These are phyloP conservation scores for Rhodotorula toruloides DNA, from an alignment of 768 basidiomycete genomes.

Conservation along the genomic window DNA sequence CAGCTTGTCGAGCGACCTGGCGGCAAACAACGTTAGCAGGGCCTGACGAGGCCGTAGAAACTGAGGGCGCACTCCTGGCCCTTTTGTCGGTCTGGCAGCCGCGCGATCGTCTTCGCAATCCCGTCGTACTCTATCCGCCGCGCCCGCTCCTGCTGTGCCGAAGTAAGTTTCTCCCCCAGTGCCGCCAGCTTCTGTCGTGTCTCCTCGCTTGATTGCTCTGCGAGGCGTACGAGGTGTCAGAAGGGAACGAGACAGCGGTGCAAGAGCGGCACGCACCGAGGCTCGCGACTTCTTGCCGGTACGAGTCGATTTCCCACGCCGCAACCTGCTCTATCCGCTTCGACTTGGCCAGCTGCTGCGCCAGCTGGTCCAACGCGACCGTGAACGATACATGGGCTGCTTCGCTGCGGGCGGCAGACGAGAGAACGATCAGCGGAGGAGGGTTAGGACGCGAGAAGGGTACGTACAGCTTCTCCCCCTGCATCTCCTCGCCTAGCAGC, in stretches of 20 bases:
- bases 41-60: neutral
- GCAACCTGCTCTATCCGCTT: conserved; percentile 3
- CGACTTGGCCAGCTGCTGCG: conserved; percentile 8
- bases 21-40: neutral
- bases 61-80: conserved; percentile 22
- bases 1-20: conserved; percentile 19
- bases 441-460: neutral
- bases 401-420: conserved; percentile 11
- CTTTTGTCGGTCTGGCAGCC: conserved; percentile 17
- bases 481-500: neutral
- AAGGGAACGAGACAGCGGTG: no score
- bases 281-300: neutral
- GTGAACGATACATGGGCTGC: conserved; percentile 18
- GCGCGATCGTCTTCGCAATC: conserved; percentile 1
- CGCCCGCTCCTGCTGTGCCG: conserved; percentile 26
- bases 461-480: conserved; percentile 16
- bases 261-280: neutral
- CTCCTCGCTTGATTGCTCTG: neutral
- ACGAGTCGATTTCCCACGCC: conserved; percentile 9
- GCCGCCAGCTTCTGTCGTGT: neutral
- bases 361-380: conserved; percentile 19
- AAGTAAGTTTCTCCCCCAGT: neutral
- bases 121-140: conserved; percentile 34
- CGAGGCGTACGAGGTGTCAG: neutral
- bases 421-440: no score